A percentile compares a stretch with the other conserved stretches of the same genome.
phyloP scores from a whole-genome alignment of 163 green algal genomes.

The Volvox carteri region DNA sequence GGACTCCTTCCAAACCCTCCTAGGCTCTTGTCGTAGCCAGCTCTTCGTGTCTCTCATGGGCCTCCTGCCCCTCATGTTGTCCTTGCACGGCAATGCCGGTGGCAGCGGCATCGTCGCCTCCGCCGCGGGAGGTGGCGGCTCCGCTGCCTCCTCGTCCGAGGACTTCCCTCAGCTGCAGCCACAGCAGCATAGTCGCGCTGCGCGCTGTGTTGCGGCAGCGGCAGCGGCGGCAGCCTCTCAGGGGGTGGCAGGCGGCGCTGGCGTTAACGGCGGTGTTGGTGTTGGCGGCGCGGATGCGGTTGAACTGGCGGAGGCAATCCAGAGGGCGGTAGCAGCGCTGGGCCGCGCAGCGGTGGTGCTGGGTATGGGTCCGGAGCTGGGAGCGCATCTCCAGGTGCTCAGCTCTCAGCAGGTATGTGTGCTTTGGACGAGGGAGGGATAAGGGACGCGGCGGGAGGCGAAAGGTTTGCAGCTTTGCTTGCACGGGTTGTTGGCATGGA shows the following conservation, averaged over 20 bases:
- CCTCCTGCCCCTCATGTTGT: constrained; percentile 82
- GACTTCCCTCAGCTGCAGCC: constrained; percentile 4
- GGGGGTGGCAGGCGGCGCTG: neutral
- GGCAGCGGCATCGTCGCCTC: too few species aligned
- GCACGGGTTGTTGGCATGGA: too few species aligned
- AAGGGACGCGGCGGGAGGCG: too few species aligned
- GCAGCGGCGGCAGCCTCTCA: neutral
- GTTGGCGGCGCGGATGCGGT: neutral
- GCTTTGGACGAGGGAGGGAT: too few species aligned
- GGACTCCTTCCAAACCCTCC: constrained; percentile 72
- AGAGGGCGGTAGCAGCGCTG: constrained; percentile 47
- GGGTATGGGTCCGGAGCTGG: constrained; percentile 63
- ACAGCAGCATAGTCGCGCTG: neutral
- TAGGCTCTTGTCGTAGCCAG: constrained; percentile 76
- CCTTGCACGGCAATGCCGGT: constrained; percentile 61
- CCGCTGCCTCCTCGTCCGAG: neutral
- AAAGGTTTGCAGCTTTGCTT: too few species aligned
- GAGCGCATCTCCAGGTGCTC: constrained; percentile 58
- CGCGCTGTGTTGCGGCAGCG: neutral
- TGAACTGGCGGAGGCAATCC: constrained; percentile 4
- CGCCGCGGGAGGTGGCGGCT: constrained; percentile 20
- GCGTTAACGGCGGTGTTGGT: neutral
- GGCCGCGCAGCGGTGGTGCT: constrained; percentile 66
- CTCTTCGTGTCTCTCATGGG: constrained; percentile 79
- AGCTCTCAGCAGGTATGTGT: constrained; percentile 20